Evolutionary conservation across 768 basidiomycete genomes (phyloP).

Genomic region (Terana coerulea): DNA sequence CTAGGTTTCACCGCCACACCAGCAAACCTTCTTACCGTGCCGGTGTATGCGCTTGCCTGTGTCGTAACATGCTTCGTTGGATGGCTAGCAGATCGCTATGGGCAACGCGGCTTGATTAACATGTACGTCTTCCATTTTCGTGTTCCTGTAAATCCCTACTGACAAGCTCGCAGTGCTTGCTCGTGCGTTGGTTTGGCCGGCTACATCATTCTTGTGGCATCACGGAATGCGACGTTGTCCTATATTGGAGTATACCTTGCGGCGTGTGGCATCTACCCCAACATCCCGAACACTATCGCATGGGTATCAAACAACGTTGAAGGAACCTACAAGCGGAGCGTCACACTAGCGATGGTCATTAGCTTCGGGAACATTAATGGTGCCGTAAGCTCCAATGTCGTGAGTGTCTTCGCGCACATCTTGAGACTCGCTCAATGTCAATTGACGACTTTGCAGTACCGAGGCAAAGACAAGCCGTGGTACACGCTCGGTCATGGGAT

Average conservation of each 20-base stretch:
- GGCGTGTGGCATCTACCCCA: slow-evolving; percentile 73
- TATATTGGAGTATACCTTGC: slow-evolving; percentile 73
- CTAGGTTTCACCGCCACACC: slow-evolving; percentile 56
- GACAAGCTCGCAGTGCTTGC: slow-evolving; percentile 18
- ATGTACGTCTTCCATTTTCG: slow-evolving; percentile 39
- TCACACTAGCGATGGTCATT: slow-evolving; percentile 67
- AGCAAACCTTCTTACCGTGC: slow-evolving; percentile 75
- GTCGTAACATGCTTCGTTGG: slow-evolving; percentile 63
- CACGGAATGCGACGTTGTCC: slow-evolving; percentile 58
- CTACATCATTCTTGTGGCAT: slow-evolving; percentile 67
- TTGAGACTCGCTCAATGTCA: neutral
- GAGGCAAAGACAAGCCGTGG: slow-evolving; percentile 61
- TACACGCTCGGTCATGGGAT: slow-evolving; percentile 61
- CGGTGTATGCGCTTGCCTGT: slow-evolving; percentile 70
- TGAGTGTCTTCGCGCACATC: slow-evolving; percentile 30
- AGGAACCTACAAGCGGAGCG: slow-evolving; percentile 73
- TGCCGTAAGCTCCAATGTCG: slow-evolving; percentile 73
- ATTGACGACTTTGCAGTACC: slow-evolving; percentile 41
- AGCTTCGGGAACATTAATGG: slow-evolving; percentile 71
- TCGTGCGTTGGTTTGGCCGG: slow-evolving; percentile 41
- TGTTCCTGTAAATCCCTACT: neutral
- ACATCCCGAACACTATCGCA: slow-evolving; percentile 52
- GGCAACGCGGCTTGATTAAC: slow-evolving; percentile 59
- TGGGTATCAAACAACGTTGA: slow-evolving; percentile 71
- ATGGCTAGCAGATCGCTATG: slow-evolving; percentile 56